Conservation (phyloP, 495 filamentous ascomycete genomes). For the Thermochaetoides thermophila region DNA sequence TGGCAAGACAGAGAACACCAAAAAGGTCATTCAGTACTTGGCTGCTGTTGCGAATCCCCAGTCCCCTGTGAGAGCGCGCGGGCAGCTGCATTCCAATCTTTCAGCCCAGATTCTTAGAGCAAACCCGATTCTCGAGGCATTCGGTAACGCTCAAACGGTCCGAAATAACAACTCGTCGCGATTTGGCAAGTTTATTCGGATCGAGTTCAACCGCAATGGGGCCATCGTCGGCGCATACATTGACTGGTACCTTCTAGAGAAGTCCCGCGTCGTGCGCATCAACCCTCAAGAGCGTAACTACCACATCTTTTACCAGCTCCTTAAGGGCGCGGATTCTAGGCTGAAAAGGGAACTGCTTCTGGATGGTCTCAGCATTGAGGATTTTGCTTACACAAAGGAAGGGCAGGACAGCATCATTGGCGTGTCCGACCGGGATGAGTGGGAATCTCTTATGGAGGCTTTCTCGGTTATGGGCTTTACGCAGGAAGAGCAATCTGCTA, state of each 20-base stretch:
- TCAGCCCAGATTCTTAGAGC: slow-evolving; percentile 93
- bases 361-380: slow-evolving; percentile 54
- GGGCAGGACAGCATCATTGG: slow-evolving; percentile 84
- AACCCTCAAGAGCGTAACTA: slow-evolving; percentile 86
- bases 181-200: slow-evolving; percentile 98
- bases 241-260: slow-evolving; percentile 96
- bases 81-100: slow-evolving; percentile 65
- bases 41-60: slow-evolving; percentile 85
- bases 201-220: slow-evolving; percentile 81
- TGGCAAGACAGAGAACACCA: slow-evolving; percentile 98
- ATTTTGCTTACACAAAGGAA: slow-evolving; percentile 81
- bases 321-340: slow-evolving; percentile 61
- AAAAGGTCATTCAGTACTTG: slow-evolving; percentile 98
- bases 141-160: slow-evolving; percentile 96
- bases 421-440: slow-evolving; percentile 84
- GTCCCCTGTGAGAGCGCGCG: slow-evolving; percentile 45
- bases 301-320: slow-evolving; percentile 92
- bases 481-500: slow-evolving; percentile 66
- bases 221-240: slow-evolving; percentile 94
- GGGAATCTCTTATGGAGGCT: slow-evolving; percentile 77
- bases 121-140: slow-evolving; percentile 96
- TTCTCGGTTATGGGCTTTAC: slow-evolving; percentile 92
- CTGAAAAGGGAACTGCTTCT: slow-evolving; percentile 67
- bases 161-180: slow-evolving; percentile 97
- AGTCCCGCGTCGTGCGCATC: slow-evolving; percentile 83